These are phyloP conservation scores for Tylopilus orsonianus DNA, from an alignment of 1,284 basidiomycete species.

Conservation along the genomic window DNA sequence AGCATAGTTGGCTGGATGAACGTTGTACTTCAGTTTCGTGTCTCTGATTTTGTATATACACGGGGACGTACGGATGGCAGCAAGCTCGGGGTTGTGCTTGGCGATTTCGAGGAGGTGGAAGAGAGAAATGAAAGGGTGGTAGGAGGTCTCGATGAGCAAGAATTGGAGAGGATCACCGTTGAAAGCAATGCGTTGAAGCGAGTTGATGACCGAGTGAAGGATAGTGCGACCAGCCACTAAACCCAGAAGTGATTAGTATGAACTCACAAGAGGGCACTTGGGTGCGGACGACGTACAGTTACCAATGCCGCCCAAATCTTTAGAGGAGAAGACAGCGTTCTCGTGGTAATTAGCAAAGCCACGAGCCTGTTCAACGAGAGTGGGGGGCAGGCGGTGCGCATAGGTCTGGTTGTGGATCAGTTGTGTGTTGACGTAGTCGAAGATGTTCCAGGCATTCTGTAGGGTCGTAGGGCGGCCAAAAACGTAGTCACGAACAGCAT, in stretches of 20 bases:
- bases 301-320: slow-evolving; percentile 62
- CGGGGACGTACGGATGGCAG: slow-evolving; percentile 58
- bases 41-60: background rate
- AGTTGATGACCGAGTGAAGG: slow-evolving; percentile 65
- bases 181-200: slow-evolving; percentile 76
- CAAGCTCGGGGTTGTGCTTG: slow-evolving; percentile 56
- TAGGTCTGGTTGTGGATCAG: slow-evolving; percentile 79
- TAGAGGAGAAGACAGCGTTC: slow-evolving; percentile 69
- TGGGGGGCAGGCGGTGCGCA: slow-evolving; percentile 69
- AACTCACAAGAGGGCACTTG: background rate
- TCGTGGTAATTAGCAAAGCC: slow-evolving; percentile 78
- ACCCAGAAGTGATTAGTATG: slow-evolving; percentile 12
- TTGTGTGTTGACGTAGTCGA: slow-evolving; percentile 75
- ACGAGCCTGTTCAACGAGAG: slow-evolving; percentile 66
- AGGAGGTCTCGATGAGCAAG: slow-evolving; percentile 74
- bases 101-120: slow-evolving; percentile 73
- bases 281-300: slow-evolving; percentile 55
- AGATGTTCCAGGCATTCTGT: slow-evolving; percentile 77
- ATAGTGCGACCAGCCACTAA: slow-evolving; percentile 79
- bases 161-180: slow-evolving; percentile 77
- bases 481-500: slow-evolving; percentile 60
- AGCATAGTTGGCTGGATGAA: slow-evolving; percentile 66
- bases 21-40: slow-evolving; percentile 10
- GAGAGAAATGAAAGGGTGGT: slow-evolving; percentile 87
- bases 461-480: slow-evolving; percentile 67